Conservation (phyloP, 2,329 filamentous ascomycete genomes). For the Colletotrichum sp. region DNA sequence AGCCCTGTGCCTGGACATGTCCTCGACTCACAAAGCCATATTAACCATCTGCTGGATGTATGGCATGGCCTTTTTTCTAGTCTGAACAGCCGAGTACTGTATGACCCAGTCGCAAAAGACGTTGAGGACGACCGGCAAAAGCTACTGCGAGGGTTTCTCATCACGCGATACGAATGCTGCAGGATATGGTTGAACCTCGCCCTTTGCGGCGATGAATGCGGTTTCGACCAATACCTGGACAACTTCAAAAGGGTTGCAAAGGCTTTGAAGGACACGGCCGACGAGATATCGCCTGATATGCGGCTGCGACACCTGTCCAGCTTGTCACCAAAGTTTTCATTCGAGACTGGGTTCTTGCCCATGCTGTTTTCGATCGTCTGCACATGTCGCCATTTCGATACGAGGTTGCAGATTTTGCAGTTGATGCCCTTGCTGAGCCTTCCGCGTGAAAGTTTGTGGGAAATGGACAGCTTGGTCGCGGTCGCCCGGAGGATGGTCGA, state of each 20-base stretch:
- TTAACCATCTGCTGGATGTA: conserved; percentile 7
- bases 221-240: not conserved
- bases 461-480: conserved; percentile 2
- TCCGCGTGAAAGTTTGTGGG: conserved; percentile 11
- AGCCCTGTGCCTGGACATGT: not conserved
- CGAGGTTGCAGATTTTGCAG: not conserved
- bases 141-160: not conserved
- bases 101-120: conserved; percentile 32
- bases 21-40: not conserved
- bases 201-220: conserved; percentile 32
- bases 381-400: conserved; percentile 7
- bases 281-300: not conserved
- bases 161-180: conserved; percentile 15
- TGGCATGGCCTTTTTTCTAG: conserved; percentile 24
- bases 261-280: not conserved
- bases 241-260: conserved; percentile 1
- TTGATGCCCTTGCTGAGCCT: conserved; percentile 3
- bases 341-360: conserved; percentile 12
- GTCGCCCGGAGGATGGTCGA: conserved; percentile 12
- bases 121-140: not conserved
- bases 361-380: conserved; percentile 13
- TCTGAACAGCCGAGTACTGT: conserved; percentile 33
- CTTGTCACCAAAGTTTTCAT: conserved; percentile 1
- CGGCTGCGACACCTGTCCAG: not conserved
- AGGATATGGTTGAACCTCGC: conserved; percentile 28